Percentiles rank a stretch among this genome's conserved stretches.
phyloP scores from a whole-genome alignment of 495 filamentous ascomycete genomes.

The Podospora didyma region DNA sequence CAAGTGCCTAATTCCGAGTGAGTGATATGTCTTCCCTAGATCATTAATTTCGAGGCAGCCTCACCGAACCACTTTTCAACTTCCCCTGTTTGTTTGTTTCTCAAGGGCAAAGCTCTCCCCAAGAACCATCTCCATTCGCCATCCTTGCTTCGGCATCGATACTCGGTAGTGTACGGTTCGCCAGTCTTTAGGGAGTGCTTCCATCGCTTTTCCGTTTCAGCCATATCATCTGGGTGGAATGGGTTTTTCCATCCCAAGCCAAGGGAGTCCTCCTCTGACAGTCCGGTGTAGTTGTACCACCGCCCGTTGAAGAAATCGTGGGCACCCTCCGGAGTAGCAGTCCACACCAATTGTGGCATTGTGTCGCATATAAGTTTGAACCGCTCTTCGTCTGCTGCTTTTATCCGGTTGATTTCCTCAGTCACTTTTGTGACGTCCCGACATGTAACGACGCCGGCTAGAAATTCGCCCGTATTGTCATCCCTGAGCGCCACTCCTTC shows the following conservation, averaged over 20 bases:
- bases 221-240: constrained; percentile 57
- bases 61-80: constrained; percentile 71
- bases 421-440: constrained; percentile 61
- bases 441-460: constrained; percentile 61
- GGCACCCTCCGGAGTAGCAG: constrained; percentile 52
- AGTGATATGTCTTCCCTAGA: not conserved
- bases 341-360: constrained; percentile 69
- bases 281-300: constrained; percentile 70
- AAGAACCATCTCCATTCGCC: constrained; percentile 73
- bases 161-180: constrained; percentile 61
- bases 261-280: constrained; percentile 48
- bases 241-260: constrained; percentile 37
- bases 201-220: constrained; percentile 48
- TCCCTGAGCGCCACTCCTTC: constrained; percentile 56
- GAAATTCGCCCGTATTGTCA: constrained; percentile 58
- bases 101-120: constrained; percentile 58
- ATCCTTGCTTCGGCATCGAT: constrained; percentile 57
- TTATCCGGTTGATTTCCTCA: constrained; percentile 56
- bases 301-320: constrained; percentile 64
- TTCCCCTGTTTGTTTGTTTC: constrained; percentile 52
- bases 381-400: constrained; percentile 57
- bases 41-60: not conserved
- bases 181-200: constrained; percentile 56
- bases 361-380: constrained; percentile 67
- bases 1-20: constrained; percentile 40